Conservation (phyloP, 768 basidiomycete species). For the Pholiota molesta region DNA sequence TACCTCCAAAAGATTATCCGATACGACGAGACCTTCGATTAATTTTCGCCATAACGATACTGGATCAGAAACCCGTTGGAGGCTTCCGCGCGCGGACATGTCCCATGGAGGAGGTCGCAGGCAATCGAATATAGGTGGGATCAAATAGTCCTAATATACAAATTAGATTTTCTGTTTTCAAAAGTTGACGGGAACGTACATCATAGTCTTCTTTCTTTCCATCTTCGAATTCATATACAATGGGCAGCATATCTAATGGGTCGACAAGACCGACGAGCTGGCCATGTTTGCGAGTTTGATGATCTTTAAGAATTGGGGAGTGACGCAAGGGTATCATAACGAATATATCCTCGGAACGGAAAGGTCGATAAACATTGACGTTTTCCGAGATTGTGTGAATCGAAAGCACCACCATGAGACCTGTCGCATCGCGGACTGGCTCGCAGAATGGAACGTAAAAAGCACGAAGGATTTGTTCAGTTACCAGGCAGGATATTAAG, state of each 20-base stretch:
- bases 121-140: slow-evolving; percentile 20
- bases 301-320: slow-evolving; percentile 43
- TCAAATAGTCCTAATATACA: slow-evolving; percentile 13
- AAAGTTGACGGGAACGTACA: background rate
- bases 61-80: slow-evolving; percentile 33
- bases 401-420: slow-evolving; percentile 44
- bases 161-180: slow-evolving; percentile 24
- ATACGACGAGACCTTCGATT: slow-evolving; percentile 38
- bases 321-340: slow-evolving; percentile 50
- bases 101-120: slow-evolving; percentile 19
- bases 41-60: slow-evolving; percentile 47
- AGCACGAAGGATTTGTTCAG: slow-evolving; percentile 55
- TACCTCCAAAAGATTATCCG: slow-evolving; percentile 35
- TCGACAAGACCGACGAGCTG: slow-evolving; percentile 50
- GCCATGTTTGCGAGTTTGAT: slow-evolving; percentile 35
- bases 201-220: slow-evolving; percentile 26
- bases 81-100: slow-evolving; percentile 22
- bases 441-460: slow-evolving; percentile 46
- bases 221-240: slow-evolving; percentile 35
- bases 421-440: slow-evolving; percentile 36
- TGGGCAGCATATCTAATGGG: slow-evolving; percentile 59
- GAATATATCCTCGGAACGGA: slow-evolving; percentile 44
- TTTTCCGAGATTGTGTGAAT: slow-evolving; percentile 32
- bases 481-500: slow-evolving; percentile 57
- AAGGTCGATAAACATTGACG: slow-evolving; percentile 22